phyloP scores from a whole-genome alignment of 179 eudicot genomes.

The Drosera spatulata region DNA sequence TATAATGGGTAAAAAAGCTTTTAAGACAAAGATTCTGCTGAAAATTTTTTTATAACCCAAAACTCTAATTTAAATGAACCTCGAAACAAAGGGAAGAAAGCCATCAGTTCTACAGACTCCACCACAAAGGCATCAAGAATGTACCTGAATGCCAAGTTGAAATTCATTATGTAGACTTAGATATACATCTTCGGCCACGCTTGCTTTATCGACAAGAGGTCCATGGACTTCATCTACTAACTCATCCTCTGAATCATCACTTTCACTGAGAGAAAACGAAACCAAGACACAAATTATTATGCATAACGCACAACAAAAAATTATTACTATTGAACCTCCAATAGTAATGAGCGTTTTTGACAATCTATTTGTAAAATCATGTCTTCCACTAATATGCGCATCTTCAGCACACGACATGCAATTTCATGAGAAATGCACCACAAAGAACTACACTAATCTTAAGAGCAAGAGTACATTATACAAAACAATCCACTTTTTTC shows the following conservation, averaged over 20 bases:
- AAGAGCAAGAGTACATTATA: no score
- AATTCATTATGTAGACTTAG: conserved; percentile 54
- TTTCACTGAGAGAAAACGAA: conserved; percentile 23
- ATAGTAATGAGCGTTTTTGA: not conserved
- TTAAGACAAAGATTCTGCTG: no score
- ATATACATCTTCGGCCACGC: conserved; percentile 57
- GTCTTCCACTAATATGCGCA: no score
- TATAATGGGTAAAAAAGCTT: no score
- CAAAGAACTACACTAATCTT: no score
- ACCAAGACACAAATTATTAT: not conserved
- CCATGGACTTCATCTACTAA: conserved; percentile 17
- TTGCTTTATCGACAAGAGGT: conserved; percentile 45
- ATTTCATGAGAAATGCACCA: no score
- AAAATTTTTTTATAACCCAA: no score
- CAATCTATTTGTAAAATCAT: no score
- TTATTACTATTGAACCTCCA: not conserved
- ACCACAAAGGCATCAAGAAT: conserved; percentile 3
- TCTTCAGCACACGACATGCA: no score
- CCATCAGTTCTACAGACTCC: not conserved
- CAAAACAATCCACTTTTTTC: not conserved
- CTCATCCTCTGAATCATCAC: conserved; percentile 53
- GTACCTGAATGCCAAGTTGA: conserved; percentile 51
- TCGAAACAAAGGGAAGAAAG: no score
- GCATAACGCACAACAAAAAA: not conserved
- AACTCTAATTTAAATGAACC: no score